Base-by-base conservation (phyloP, 352 stramenopile species). In the Phytophthora idaei region DNA sequence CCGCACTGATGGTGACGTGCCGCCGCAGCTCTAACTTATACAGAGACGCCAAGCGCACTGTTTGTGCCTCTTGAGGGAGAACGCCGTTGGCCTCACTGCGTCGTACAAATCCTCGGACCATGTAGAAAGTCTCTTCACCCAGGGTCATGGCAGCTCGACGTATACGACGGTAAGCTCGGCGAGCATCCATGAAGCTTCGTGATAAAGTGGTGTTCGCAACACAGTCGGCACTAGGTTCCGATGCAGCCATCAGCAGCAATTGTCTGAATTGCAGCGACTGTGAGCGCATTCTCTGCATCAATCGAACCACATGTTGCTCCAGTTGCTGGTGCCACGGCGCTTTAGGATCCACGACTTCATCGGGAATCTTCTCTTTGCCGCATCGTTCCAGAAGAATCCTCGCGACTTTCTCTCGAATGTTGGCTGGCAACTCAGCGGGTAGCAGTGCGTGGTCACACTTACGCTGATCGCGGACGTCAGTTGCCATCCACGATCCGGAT, bases 11-110 rank as follows among this genome's bases (percentile, higher is more conserved):
- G 3, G 80, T 91, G 8, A 91, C 69, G 25, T 91, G 78, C 0
- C 81, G 67, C 2, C 80, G 71, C 37, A 91, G 55, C 41, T 91
- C 80, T 15, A 89, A 44, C 27, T 86, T 89, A 61, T 86, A 91
- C 54, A 90, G 52, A 2, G 83, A 90, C 8, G 76, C 67, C 4
- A 91, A 73, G 0, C 83, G 78, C 27, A 89, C 67, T 3, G 65
- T 42, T 41, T 90, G 85, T 2, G 80, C 70, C 10, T 80, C 64
- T 25, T 71, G 67, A 8, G 73, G 71, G 12, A 90, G 68, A 14
- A 85, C 69, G 3, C 80, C 78, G 28, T 71, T 69, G 6, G 53
- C 39, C 15, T 88, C 68, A 53, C 82, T 89, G 28, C 74, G 77
- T 2, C 75, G 58, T 42, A 90, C 58, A 48, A 88, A 75, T 4